These are phyloP conservation scores for Penicillium pulvis DNA, from an alignment of 495 filamentous ascomycete species.

Conservation along the genomic window DNA sequence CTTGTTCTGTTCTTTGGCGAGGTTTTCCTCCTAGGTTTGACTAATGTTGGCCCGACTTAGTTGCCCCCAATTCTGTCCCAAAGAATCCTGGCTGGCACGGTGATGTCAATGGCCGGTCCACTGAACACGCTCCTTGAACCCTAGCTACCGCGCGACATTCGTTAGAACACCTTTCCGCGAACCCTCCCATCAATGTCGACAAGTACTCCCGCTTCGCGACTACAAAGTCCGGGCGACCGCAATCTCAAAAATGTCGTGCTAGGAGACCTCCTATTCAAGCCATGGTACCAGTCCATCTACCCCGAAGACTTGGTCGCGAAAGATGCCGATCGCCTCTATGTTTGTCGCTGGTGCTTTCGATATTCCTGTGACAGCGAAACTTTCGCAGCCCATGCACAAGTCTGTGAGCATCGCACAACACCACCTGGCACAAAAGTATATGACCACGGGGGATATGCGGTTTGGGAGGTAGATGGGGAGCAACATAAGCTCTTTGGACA, in stretches of 20 bases:
- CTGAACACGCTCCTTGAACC: conserved; percentile 14
- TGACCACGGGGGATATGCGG: conserved; percentile 58
- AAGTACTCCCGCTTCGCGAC: conserved; percentile 26
- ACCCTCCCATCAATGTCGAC: conserved; percentile 32
- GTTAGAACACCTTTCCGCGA: not conserved
- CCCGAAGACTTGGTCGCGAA: conserved; percentile 74
- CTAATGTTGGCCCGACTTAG: not conserved
- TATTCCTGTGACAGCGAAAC: conserved; percentile 75
- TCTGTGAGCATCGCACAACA: conserved; percentile 37
- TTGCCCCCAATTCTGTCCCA: not conserved
- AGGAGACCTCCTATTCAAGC: conserved; percentile 70
- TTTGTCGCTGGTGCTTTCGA: conserved; percentile 92
- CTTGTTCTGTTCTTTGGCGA: not conserved
- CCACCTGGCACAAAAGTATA: conserved; percentile 58
- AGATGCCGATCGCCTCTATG: conserved; percentile 67
- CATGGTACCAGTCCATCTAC: conserved; percentile 80
- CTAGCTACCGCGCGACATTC: conserved; percentile 9
- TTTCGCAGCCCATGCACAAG: conserved; percentile 54
- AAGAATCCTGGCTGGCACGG: conserved; percentile 1
- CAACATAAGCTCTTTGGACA: conserved; percentile 90
- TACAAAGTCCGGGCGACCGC: conserved; percentile 49
- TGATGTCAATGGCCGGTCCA: conserved; percentile 29
- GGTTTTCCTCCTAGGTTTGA: not conserved
- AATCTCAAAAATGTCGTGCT: conserved; percentile 76
- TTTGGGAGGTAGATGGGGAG: conserved; percentile 94